Evolutionary conservation across 768 basidiomycete species (phyloP), one percentile per base, ranked within the genome.

Genomic region (Auricularia sp.): DNA sequence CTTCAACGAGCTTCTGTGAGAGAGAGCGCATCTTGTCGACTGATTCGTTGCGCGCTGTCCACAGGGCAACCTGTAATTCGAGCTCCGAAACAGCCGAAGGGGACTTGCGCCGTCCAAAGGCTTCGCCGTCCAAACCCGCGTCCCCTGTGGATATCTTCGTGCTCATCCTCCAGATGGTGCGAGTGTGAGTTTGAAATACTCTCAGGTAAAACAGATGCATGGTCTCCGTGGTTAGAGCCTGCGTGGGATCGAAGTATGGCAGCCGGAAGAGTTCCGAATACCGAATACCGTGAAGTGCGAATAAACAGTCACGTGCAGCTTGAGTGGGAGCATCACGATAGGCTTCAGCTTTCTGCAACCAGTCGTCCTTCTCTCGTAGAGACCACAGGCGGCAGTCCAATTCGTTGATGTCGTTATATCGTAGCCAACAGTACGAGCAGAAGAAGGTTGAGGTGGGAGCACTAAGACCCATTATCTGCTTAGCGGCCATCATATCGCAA

Each of bases 231-330:
- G 47, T 18, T 6, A 78, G 67, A 16, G 73, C 71, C 37, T 80
- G 78, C 77, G 80, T 79, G 1, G 71, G 64, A 44, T 80, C 77
- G 29, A 77, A 78, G 67, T 79, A 79, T 0, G 76, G 74, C 7
- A 80, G 70, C 3, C 66, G 61, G n/a, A 75, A 67, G 0, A 78
- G 63, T 16, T 71, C 69, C 0, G 73, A 71, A 68, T 71, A 72
- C 0, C 58, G 10, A 3, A 70, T 77, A 70, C 68, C 63, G 58
- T 70, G 33, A 21, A 10, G 7, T 51, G 64, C 62, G 59, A 68
- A 66, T 5, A 68, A 10, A 16, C 47, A 37, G 10, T 65, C 62
- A 1, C 44, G 62, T 11, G 58, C 65, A 3, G 34, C n/a, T 11
- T 33, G 16, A n/a, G 56, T 61, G 5, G 54, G 10, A 5, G 66